These are phyloP conservation scores for Fusarium virguliforme DNA, from an alignment of 2,329 filamentous ascomycete species.

Conservation along the genomic window DNA sequence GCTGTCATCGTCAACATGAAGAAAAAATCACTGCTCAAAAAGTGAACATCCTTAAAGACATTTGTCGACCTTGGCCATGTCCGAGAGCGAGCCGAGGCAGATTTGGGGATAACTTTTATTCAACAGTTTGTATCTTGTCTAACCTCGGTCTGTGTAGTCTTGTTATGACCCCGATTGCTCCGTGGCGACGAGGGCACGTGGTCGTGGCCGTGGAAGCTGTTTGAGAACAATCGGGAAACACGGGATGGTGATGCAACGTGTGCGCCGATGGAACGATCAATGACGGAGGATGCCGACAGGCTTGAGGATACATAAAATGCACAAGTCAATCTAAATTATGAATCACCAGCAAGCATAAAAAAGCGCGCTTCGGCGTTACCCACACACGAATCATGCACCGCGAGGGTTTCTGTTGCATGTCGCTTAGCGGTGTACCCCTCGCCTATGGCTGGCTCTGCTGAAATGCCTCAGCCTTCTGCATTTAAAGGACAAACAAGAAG, in stretches of 20 bases:
- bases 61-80: background rate
- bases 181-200: background rate
- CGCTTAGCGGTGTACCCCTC: constrained; percentile 5
- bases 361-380: background rate
- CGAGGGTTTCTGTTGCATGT: constrained; percentile 1
- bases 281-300: background rate
- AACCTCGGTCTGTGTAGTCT: background rate
- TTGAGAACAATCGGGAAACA: background rate
- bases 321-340: background rate
- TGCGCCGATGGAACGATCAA: background rate
- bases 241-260: background rate
- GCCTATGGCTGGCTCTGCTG: background rate
- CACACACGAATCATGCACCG: constrained; percentile 4
- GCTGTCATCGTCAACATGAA: too few species aligned
- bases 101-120: background rate
- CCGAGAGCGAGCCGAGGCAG: background rate
- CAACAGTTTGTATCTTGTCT: too few species aligned
- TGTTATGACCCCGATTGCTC: background rate
- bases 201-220: background rate
- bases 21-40: background rate
- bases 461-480: constrained; percentile 9
- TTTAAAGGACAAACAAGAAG: constrained; percentile 5
- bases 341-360: background rate
- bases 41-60: background rate
- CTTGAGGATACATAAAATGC: background rate